Evolutionary conservation across 805 yeast species (phyloP).

Genomic region (Myxozyma geophila): DNA sequence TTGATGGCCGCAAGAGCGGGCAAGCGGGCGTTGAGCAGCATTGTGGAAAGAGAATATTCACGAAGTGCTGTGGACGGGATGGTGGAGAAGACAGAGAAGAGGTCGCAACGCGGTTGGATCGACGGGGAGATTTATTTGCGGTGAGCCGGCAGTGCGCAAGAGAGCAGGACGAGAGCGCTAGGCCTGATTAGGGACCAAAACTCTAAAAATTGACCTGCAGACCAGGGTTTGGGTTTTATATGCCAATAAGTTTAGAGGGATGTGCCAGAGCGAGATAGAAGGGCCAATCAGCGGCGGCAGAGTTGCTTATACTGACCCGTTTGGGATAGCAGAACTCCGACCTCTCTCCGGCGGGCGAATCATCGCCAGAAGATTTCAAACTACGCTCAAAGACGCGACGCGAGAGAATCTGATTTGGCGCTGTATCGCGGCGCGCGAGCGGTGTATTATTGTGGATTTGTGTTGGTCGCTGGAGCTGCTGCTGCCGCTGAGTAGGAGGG

Average conservation of each 20-base stretch:
- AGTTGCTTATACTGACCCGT: conserved; percentile 6
- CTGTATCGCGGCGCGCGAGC: neutral
- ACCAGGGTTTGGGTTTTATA: conserved; percentile 12
- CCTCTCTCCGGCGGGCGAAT: conserved; percentile 20
- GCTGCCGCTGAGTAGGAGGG: too few relatives aligned
- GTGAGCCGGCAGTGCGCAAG: conserved; percentile 15
- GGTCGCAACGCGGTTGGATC: conserved; percentile 8
- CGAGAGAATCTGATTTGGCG: neutral
- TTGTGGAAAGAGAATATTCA: conserved; percentile 5
- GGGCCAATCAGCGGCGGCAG: conserved; percentile 11
- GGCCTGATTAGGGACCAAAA: neutral
- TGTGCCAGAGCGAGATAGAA: neutral
- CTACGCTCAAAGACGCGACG: neutral
- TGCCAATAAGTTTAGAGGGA: neutral
- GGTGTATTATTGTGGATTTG: neutral
- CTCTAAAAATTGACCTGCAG: conserved; percentile 18
- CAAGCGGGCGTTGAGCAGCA: conserved; percentile 29
- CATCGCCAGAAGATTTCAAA: conserved; percentile 1
- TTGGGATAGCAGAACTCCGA: neutral
- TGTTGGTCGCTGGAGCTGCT: neutral
- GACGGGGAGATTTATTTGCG: conserved; percentile 21
- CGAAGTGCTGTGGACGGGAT: neutral
- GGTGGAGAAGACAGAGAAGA: neutral
- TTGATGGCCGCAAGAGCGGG: conserved; percentile 26
- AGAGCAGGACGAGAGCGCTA: conserved; percentile 6